These are phyloP conservation scores for Plectosphaerella cucumerina DNA, from an alignment of 2,329 filamentous ascomycete genomes.

Conservation along the genomic window DNA sequence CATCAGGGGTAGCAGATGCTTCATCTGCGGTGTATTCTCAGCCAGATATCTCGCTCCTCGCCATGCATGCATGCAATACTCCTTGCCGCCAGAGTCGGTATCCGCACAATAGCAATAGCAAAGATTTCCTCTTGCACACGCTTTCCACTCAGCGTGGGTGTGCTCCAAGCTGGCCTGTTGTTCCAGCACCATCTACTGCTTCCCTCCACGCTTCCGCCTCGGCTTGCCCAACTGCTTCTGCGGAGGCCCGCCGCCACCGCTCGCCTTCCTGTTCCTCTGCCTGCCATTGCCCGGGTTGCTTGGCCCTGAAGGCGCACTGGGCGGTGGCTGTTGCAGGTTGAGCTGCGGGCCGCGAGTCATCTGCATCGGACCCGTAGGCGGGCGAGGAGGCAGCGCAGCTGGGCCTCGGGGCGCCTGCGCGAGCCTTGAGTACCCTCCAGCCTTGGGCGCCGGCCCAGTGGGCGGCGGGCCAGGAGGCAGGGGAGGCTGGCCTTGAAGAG, in stretches of 20 bases:
- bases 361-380: slow-evolving; percentile 5
- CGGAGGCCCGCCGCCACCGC: slow-evolving; percentile 5
- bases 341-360: too few species aligned
- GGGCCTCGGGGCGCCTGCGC: slow-evolving; percentile 7
- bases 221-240: neutral
- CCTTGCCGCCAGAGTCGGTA: too few species aligned
- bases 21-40: too few species aligned
- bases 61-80: too few species aligned
- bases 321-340: neutral
- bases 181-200: slow-evolving; percentile 1
- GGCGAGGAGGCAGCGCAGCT: slow-evolving; percentile 6
- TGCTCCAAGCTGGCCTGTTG: too few species aligned
- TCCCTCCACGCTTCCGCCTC: slow-evolving; percentile 8
- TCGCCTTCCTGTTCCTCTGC: neutral
- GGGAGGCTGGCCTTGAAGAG: slow-evolving; percentile 25
- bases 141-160: too few species aligned
- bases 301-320: neutral
- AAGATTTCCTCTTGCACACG: too few species aligned
- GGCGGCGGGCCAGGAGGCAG: slow-evolving; percentile 34
- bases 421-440: slow-evolving; percentile 15
- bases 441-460: slow-evolving; percentile 16
- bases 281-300: neutral
- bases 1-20: too few species aligned
- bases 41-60: too few species aligned
- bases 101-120: too few species aligned